Evolutionary conservation across 345 rosid species (phyloP).

Genomic region (Excoecaria cochinchinensis): DNA sequence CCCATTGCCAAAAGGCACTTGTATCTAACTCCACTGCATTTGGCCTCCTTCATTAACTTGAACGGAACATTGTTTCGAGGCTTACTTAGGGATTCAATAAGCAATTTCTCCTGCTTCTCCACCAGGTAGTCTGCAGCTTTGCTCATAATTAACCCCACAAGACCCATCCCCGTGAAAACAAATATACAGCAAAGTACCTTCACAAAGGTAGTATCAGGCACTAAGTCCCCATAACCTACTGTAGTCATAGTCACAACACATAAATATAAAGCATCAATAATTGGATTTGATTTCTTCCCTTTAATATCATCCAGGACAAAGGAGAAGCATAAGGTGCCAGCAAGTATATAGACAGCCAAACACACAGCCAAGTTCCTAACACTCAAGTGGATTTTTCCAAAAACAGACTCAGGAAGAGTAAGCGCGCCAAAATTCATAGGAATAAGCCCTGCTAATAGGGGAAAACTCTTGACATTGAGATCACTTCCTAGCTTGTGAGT

Average conservation of each 20-base stretch:
- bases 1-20: constrained; percentile 46
- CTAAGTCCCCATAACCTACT: constrained; percentile 93
- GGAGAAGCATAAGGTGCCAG: constrained; percentile 63
- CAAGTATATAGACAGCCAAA: constrained; percentile 46
- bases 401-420: constrained; percentile 35
- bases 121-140: constrained; percentile 74
- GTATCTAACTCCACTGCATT: constrained; percentile 42
- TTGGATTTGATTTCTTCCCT: constrained; percentile 59
- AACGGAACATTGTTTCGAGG: constrained; percentile 38
- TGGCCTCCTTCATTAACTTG: constrained; percentile 51
- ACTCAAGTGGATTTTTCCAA: constrained; percentile 45
- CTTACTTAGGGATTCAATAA: constrained; percentile 55
- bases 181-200: constrained; percentile 68
- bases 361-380: constrained; percentile 36
- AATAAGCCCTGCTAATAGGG: constrained; percentile 42
- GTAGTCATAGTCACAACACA: constrained; percentile 88
- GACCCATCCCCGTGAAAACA: constrained; percentile 75
- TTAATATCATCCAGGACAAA: constrained; percentile 42
- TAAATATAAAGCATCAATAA: constrained; percentile 71
- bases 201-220: constrained; percentile 43
- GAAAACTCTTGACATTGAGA: constrained; percentile 63
- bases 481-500: constrained; percentile 39
- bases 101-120: constrained; percentile 77
- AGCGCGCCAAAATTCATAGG: constrained; percentile 23
- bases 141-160: constrained; percentile 52